These are phyloP conservation scores for Poa pratensis DNA, from an alignment of 176 grass and related monocot genomes.

Conservation along the genomic window DNA sequence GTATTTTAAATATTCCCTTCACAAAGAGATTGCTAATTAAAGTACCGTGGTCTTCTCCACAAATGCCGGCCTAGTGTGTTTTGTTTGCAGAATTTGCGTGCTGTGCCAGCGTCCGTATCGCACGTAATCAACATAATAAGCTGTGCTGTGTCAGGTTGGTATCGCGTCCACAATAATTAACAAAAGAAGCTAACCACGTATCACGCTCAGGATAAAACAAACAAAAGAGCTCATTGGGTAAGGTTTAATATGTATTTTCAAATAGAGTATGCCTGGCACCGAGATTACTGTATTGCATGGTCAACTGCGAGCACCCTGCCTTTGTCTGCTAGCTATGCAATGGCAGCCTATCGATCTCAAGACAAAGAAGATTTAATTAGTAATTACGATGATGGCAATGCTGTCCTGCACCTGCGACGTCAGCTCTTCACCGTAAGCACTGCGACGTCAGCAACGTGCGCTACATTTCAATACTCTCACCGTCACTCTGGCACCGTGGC, in stretches of 20 bases:
- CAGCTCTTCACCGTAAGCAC: no score
- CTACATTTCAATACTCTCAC: no score
- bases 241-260: no score
- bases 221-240: not conserved
- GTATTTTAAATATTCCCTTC: not conserved
- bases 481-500: no score
- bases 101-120: not conserved
- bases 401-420: not conserved
- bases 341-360: not conserved
- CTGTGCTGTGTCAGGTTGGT: not conserved
- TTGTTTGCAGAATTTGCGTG: not conserved
- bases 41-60: not conserved
- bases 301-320: not conserved
- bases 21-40: not conserved
- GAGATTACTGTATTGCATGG: not conserved
- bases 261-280: not conserved
- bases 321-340: slow-evolving; percentile 13
- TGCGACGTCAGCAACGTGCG: no score
- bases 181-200: not conserved
- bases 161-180: not conserved
- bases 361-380: not conserved
- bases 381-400: not conserved
- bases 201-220: not conserved
- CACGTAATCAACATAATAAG: not conserved
- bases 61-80: not conserved